Conservation (phyloP, 2,329 filamentous ascomycete species). For the Dactylellina leptospora region DNA sequence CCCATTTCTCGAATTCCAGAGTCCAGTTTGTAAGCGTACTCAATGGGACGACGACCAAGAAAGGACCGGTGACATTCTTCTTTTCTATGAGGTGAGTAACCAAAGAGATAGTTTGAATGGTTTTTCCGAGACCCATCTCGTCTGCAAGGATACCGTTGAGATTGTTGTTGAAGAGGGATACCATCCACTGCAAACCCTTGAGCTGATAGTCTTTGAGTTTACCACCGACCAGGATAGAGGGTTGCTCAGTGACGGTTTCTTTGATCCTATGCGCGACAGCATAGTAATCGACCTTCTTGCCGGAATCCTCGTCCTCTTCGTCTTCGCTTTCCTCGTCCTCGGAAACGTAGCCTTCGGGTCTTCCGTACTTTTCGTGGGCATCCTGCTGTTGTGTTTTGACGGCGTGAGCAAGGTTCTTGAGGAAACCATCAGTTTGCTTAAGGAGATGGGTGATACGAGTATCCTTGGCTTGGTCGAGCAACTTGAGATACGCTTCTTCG, state of each 20-base stretch:
- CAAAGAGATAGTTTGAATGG: slow-evolving; percentile 97
- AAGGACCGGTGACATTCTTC: slow-evolving; percentile 90
- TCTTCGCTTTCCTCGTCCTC: slow-evolving; percentile 72
- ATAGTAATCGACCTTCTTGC: slow-evolving; percentile 95
- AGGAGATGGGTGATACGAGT: slow-evolving; percentile 98
- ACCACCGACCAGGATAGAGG: slow-evolving; percentile 86
- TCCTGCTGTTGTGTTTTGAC: slow-evolving; percentile 93
- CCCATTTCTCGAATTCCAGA: slow-evolving; percentile 98
- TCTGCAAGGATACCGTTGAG: slow-evolving; percentile 98
- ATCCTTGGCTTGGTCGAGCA: slow-evolving; percentile 98
- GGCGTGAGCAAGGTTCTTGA: slow-evolving; percentile 91
- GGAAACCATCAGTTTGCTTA: slow-evolving; percentile 95
- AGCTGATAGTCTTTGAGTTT: slow-evolving; percentile 96
- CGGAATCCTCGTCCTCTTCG: slow-evolving; percentile 72
- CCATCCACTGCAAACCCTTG: slow-evolving; percentile 99
- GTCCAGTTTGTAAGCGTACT: slow-evolving; percentile 99
- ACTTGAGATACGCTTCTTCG: slow-evolving; percentile 96
- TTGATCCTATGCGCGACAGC: slow-evolving; percentile 95
- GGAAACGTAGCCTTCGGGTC: slow-evolving; percentile 64
- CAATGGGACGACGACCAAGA: slow-evolving; percentile 93
- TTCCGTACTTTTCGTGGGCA: slow-evolving; percentile 78
- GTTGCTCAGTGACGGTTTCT: slow-evolving; percentile 86
- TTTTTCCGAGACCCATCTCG: slow-evolving; percentile 99
- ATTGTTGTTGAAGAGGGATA: slow-evolving; percentile 99
- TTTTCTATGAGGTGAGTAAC: slow-evolving; percentile 96